Conservation (phyloP, 768 basidiomycete genomes). For the Tulasnella sp. region DNA sequence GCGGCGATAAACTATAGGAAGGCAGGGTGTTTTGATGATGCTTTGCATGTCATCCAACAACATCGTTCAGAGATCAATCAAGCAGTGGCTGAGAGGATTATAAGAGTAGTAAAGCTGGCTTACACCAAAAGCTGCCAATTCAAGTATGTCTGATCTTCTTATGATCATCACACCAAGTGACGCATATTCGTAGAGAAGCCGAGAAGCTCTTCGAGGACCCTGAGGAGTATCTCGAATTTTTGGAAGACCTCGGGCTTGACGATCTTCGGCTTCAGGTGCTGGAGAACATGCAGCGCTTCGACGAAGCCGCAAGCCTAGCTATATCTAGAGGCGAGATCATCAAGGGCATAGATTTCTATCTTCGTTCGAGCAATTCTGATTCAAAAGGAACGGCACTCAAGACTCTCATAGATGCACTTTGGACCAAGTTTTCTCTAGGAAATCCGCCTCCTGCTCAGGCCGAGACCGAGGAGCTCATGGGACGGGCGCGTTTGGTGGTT, state of each 20-base stretch:
- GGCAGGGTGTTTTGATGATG: conserved; percentile 4
- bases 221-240: conserved; percentile 42
- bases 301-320: no score
- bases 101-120: conserved; percentile 33
- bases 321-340: no score
- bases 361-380: no score
- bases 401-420: no score
- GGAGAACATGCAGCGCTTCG: no score
- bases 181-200: conserved; percentile 30
- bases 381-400: no score
- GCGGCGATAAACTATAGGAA: conserved; percentile 1
- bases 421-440: no score
- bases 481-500: no score
- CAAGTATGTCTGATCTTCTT: conserved; percentile 23
- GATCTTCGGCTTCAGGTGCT: no score
- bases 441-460: no score
- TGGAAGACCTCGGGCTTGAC: conserved; percentile 42
- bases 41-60: not conserved
- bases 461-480: no score
- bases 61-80: conserved; percentile 23
- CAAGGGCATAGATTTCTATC: no score
- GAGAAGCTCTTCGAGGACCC: conserved; percentile 37
- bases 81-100: conserved; percentile 27
- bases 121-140: conserved; percentile 32
- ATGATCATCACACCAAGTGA: not conserved